Conservation (phyloP, 208 protist genomes). For the Vickermania ingenoplastis region DNA sequence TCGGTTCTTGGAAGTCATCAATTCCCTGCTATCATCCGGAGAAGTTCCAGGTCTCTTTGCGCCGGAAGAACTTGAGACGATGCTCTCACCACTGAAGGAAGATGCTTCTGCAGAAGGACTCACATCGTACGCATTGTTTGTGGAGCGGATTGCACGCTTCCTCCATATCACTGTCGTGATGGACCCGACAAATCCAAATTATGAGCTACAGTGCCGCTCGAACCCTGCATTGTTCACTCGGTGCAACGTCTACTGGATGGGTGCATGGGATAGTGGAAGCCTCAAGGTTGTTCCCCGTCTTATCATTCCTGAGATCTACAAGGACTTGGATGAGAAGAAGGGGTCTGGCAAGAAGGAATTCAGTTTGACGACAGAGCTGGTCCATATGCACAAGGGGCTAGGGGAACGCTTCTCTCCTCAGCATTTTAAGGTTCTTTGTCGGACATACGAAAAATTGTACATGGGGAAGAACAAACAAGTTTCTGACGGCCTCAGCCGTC, state of each 20-base stretch:
- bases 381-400: constrained; percentile 76
- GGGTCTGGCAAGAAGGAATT: constrained; percentile 70
- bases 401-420: constrained; percentile 79
- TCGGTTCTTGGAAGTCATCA: constrained; percentile 90
- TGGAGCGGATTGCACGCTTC: constrained; percentile 83
- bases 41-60: constrained; percentile 96
- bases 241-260: constrained; percentile 96
- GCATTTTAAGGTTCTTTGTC: constrained; percentile 88
- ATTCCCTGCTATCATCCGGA: constrained; percentile 93
- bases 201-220: constrained; percentile 85
- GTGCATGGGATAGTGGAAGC: constrained; percentile 84
- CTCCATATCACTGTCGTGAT: constrained; percentile 94
- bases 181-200: constrained; percentile 91
- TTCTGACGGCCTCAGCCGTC: constrained; percentile 53
- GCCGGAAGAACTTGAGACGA: constrained; percentile 93
- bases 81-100: constrained; percentile 90
- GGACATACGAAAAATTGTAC: constrained; percentile 85
- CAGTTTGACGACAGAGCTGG: constrained; percentile 79
- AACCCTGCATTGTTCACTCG: constrained; percentile 96
- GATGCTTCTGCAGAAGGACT: constrained; percentile 78
- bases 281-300: constrained; percentile 87
- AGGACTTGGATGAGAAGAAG: constrained; percentile 48
- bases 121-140: constrained; percentile 85
- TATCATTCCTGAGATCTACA: constrained; percentile 76
- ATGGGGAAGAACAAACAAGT: constrained; percentile 68